Evolutionary conservation across 768 basidiomycete genomes (phyloP), one percentile per base, ranked within the genome.

Genomic region (Pleurotus eryngii): DNA sequence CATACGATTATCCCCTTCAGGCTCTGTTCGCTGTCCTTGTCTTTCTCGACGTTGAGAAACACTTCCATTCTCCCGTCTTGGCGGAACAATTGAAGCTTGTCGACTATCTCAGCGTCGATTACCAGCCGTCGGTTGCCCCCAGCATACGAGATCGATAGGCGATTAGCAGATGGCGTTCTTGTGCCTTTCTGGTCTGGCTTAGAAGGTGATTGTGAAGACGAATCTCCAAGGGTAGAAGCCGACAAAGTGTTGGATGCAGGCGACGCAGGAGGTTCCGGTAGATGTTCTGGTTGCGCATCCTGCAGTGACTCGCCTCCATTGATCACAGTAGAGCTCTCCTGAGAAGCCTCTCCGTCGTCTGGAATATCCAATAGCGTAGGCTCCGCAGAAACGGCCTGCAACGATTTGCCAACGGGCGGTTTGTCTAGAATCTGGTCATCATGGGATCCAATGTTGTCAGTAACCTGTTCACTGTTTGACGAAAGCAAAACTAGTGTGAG

Each of bases 131-230:
- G 79, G 58, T 87, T 87, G 49, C 93, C 94, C 45, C 87, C 87
- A 56, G 94, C 93, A 71, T 97, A 99, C 0, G 96, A 90, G 69
- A 98, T 94, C 6, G 95, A 97, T n/a, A 99, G 72, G 15, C 90
- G 83, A 63, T 92, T 92, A 27, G 89, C 86, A 42, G 90, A 90
- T 7, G 90, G 87, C 0, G 76, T 74, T 61, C 74, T 77, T 12
- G 70, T 72, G 17, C 69, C 64, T 61, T 80, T 81, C 9, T 62
- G 54, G 35, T 75, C 73, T 18, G 64, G 60, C 57, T 76, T 77
- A 37, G 66, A 60, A 14, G 68, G 61, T 15, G 66, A 59, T 49
- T 67, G 72, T n/a, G 72, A 68, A 26, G 74, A 67, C 0, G 73
- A 72, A 45, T 83, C 84, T 57, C 79, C 81, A 60, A 77, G 76